Conservation (phyloP, 805 yeast genomes). For the Candida xiaguanensis region DNA sequence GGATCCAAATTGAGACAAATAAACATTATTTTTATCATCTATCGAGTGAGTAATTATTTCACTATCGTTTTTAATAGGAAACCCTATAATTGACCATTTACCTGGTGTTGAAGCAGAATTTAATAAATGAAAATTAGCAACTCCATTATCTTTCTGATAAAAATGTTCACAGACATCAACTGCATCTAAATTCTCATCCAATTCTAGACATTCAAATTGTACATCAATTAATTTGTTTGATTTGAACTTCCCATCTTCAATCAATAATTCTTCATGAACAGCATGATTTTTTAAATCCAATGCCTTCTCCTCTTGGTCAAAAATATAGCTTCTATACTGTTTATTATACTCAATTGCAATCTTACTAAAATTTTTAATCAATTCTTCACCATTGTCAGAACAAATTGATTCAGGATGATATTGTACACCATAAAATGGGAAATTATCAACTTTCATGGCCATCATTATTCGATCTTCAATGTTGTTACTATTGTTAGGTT, state of each 20-base stretch:
- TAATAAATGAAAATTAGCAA: slow-evolving; percentile 53
- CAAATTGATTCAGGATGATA: slow-evolving; percentile 97
- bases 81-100: slow-evolving; percentile 80
- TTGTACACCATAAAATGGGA: slow-evolving; percentile 90
- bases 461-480: slow-evolving; percentile 45
- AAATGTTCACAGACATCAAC: slow-evolving; percentile 52
- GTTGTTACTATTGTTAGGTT: slow-evolving; percentile 24
- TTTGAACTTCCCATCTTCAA: slow-evolving; percentile 10
- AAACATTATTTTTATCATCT: slow-evolving; percentile 26
- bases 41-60: slow-evolving; percentile 61
- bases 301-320: background rate
- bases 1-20: slow-evolving; percentile 9
- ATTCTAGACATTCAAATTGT: slow-evolving; percentile 13
- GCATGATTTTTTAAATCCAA: slow-evolving; percentile 14
- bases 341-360: slow-evolving; percentile 38
- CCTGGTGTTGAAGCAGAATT: slow-evolving; percentile 86
- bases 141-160: slow-evolving; percentile 15
- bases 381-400: slow-evolving; percentile 58
- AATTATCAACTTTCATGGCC: slow-evolving; percentile 64
- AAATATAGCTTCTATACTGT: slow-evolving; percentile 12
- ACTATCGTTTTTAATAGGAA: slow-evolving; percentile 47
- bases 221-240: slow-evolving; percentile 7
- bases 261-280: slow-evolving; percentile 16
- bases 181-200: slow-evolving; percentile 22
- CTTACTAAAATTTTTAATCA: slow-evolving; percentile 62